Conservation (phyloP, 176 grass and related monocot genomes). For the Triticum dicoccoides region DNA sequence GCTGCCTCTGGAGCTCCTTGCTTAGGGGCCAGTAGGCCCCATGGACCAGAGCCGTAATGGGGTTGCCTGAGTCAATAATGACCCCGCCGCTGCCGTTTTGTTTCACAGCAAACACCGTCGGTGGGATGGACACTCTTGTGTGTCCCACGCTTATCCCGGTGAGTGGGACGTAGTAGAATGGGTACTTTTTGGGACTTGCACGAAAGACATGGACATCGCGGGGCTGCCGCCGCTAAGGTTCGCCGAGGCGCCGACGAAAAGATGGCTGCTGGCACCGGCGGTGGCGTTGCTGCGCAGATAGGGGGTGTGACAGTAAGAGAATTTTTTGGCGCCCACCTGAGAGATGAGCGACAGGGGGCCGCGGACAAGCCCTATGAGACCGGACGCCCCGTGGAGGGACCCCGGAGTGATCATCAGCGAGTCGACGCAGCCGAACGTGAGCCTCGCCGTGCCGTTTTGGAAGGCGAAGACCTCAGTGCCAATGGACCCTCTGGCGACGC, state of each 20-base stretch:
- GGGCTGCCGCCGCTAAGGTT: background rate
- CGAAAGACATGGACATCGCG: background rate
- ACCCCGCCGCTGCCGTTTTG: background rate
- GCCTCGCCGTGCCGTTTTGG: background rate
- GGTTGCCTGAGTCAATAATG: conserved; percentile 26
- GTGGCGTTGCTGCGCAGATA: background rate
- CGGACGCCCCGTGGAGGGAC: background rate
- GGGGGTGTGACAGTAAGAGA: conserved; percentile 10
- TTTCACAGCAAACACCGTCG: background rate
- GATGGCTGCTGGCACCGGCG: background rate
- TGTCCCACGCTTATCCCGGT: background rate
- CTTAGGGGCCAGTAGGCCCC: background rate
- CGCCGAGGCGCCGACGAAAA: background rate
- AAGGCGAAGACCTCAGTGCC: conserved; percentile 13
- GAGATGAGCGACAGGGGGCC: conserved; percentile 7
- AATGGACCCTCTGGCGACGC: background rate
- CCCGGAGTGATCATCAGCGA: background rate
- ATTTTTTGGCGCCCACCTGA: background rate
- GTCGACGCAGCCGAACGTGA: background rate
- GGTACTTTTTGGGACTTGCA: background rate
- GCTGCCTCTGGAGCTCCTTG: too few relatives aligned
- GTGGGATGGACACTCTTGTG: background rate
- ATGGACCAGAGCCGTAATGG: background rate
- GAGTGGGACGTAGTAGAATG: background rate
- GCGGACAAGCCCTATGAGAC: conserved; percentile 20